Base-by-base conservation (phyloP, 2,329 filamentous ascomycete genomes). In the Ceratocystis albifundus region DNA sequence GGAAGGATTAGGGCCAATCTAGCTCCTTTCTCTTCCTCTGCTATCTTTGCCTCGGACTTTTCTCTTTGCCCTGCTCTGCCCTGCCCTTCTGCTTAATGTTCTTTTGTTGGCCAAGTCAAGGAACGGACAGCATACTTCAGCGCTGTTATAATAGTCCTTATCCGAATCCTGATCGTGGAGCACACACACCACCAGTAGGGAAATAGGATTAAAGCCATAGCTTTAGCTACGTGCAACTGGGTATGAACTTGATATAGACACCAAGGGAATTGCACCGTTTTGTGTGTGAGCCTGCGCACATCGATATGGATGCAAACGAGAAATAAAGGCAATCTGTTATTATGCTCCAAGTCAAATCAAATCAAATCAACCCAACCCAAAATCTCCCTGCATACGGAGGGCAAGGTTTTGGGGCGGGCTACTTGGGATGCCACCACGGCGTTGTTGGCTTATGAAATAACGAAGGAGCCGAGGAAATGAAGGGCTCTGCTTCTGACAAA, bases 131-230 rank as follows among this genome's bases (percentile, higher is more conserved):
- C 15, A 59, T 32, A 36, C 32, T 36, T 59, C 30, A 32, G 55
- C 28, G 25, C 55, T 59, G 55, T 3, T 59, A 59, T 59, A 59
- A 25, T 6, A 59, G 30, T 5, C 30, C 55, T 59, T 59, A 32
- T 32, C 25, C 55, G 28, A 25, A 59, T 59, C 55, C 55, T 59
- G 55, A 59, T 36, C 55, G 55, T 59, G 55, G 55, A 59, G 28
- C 55, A 59, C 55, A 20, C 6, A 36, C 28, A 41, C 30, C 53
- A 57, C 28, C 17, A 36, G 48, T 36, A 6, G 55, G 55, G 28
- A 59, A 59, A 59, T 59, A 15, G 55, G 55, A 59, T 59, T 4
- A 25, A 59, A 59, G 28, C 55, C 30, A 59, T 59, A 36, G 55
- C 55, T 59, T 59, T 59, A 32, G 55, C 55, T 59, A 5, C 15